Base-by-base conservation (phyloP, 116 monocot genomes). In the Posidonia oceanica region DNA sequence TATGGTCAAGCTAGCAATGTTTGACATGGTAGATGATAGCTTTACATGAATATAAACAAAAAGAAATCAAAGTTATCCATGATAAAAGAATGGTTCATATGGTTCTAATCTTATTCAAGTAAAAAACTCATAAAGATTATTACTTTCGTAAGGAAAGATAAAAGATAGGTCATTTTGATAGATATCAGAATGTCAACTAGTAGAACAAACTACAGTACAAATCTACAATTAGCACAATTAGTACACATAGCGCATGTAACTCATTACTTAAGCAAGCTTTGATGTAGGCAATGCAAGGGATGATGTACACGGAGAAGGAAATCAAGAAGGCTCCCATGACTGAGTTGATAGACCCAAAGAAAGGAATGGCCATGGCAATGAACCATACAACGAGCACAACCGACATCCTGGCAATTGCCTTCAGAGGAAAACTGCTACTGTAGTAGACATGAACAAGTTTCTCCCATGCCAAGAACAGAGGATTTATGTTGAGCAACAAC, bases 381-480 rank as follows among this genome's bases (percentile, higher is more conserved):
- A 73, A 73, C 73, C 73, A 73, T 52, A 73, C 39, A 7, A 73
- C 48, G 4, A 73, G 73, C 21, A 73, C 73, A 52, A 73, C 39
- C 14, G 63, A 63, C 51, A 73, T 16, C 29, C 73, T 73, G 7
- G 63, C 63, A 64, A 64, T 39, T 12, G 73, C 73, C 64, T 73
- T 73, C 23, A 64, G 51, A 2, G 53, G 12, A 64, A 73, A 73
- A 22, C 51, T 23, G 16, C 73, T 63, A 23, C 63, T 64, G 37
- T 73, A 73, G 37, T 73, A 63, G 11, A 73, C 64, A 4, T 37
- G 16, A 11, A 64, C 62, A 17, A 73, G 63, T 23, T 73, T 73
- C 38, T 73, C 73, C 73, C 73, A 73, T n/a, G 52, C 73, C 52
- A 73, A 58, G 37, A 73, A 73, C 51, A 73, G n/a, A 14, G 73